phyloP scores from a whole-genome alignment of 768 basidiomycete genomes.

The Hydnomerulius pinastri region DNA sequence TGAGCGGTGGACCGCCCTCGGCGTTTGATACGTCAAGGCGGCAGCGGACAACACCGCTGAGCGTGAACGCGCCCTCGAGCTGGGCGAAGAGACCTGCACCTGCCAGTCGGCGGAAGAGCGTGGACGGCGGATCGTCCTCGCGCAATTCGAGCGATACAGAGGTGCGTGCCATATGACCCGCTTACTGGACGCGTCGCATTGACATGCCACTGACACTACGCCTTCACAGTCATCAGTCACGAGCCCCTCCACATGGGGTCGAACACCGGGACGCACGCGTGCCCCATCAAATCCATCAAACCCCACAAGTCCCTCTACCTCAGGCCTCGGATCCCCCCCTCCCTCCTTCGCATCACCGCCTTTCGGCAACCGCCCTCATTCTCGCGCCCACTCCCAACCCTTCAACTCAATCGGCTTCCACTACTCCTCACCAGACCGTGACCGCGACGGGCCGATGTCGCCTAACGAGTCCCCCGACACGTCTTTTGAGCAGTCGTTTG shows the following conservation, averaged over 20 bases:
- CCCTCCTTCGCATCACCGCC: constrained; percentile 44
- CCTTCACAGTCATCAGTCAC: constrained; percentile 34
- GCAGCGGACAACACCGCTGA: constrained; percentile 70
- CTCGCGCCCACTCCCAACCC: constrained; percentile 58
- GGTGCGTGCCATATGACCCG: constrained; percentile 41
- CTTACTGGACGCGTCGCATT: neutral
- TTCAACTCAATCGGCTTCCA: constrained; percentile 41
- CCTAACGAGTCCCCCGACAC: constrained; percentile 38
- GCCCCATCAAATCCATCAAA: constrained; percentile 81
- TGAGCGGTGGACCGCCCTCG: constrained; percentile 44
- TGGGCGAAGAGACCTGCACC: constrained; percentile 73
- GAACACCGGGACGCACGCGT: constrained; percentile 51
- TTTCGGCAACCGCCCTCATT: constrained; percentile 63
- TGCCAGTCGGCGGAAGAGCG: constrained; percentile 68
- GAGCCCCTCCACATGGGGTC: constrained; percentile 46
- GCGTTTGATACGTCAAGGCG: constrained; percentile 70
- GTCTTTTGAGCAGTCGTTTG: constrained; percentile 37
- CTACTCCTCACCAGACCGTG: constrained; percentile 43
- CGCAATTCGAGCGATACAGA: constrained; percentile 68
- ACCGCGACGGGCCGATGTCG: constrained; percentile 27
- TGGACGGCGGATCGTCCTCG: constrained; percentile 59
- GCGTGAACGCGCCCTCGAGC: constrained; percentile 65
- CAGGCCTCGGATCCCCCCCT: constrained; percentile 44
- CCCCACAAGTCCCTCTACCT: constrained; percentile 46
- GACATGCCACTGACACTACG: constrained; percentile 11